These are phyloP conservation scores for Umbelopsis vinacea DNA, from an alignment of 192 early-diverging fungal species.

Conservation along the genomic window DNA sequence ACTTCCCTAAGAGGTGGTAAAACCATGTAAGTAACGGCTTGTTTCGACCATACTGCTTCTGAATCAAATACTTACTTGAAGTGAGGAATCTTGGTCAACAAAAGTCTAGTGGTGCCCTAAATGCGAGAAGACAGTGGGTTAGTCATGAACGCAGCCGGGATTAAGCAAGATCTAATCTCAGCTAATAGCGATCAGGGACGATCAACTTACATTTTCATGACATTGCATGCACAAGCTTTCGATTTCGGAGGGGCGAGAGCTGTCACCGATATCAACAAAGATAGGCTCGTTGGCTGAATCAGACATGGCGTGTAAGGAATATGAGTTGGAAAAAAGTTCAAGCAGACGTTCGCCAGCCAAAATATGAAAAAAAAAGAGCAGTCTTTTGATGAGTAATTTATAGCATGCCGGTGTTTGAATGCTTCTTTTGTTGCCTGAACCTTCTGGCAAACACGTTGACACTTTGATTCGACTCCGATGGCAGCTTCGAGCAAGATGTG, in stretches of 20 bases:
- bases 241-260: slow-evolving; percentile 77
- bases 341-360: not conserved
- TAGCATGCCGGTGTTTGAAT: too few species aligned
- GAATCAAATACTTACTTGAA: slow-evolving; percentile 73
- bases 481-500: too few species aligned
- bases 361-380: not conserved
- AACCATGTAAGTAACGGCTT: too few species aligned
- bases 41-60: not conserved
- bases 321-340: not conserved
- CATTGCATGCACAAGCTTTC: slow-evolving; percentile 93
- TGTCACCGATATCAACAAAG: slow-evolving; percentile 72
- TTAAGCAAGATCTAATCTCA: not conserved
- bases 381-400: too few species aligned
- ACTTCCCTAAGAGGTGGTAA: slow-evolving; percentile 39
- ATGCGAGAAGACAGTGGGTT: not conserved
- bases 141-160: not conserved
- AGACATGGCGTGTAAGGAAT: slow-evolving; percentile 19
- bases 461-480: too few species aligned
- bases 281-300: slow-evolving; percentile 47
- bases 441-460: too few species aligned
- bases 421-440: too few species aligned
- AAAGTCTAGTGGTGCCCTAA: slow-evolving; percentile 81
- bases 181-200: not conserved
- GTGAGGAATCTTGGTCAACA: slow-evolving; percentile 92
- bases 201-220: slow-evolving; percentile 66